Evolutionary conservation across 768 basidiomycete species (phyloP).

Genomic region (Leucocoprinus leucothites): DNA sequence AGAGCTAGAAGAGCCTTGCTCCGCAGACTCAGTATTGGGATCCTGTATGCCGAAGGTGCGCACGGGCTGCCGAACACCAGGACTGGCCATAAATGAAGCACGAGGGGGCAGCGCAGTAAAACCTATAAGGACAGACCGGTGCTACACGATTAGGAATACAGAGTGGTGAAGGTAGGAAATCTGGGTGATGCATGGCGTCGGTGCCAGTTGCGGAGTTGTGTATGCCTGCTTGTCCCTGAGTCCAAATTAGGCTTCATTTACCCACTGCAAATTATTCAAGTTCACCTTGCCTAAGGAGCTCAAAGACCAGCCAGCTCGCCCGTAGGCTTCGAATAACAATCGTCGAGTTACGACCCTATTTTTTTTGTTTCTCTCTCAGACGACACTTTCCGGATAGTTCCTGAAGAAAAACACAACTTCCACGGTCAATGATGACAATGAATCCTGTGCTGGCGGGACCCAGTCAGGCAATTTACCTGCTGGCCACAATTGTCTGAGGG

Average conservation of each 20-base stretch:
- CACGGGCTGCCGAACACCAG: slow-evolving; percentile 10
- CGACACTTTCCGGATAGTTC: too few species aligned
- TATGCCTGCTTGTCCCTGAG: not conserved
- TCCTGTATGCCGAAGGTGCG: slow-evolving; percentile 17
- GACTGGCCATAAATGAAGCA: slow-evolving; percentile 13
- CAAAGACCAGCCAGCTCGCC: too few species aligned
- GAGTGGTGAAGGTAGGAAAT: not conserved
- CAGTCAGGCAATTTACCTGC: not conserved
- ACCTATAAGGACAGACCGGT: slow-evolving; percentile 1
- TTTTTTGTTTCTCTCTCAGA: too few species aligned
- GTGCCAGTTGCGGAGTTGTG: slow-evolving; percentile 8
- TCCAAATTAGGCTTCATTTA: not conserved
- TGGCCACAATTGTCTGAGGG: not conserved
- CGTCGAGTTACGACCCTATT: too few species aligned
- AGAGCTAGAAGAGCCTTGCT: slow-evolving; percentile 4
- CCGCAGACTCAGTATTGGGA: slow-evolving; percentile 2
- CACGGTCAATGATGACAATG: too few species aligned
- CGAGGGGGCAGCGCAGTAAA: not conserved
- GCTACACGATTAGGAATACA: not conserved
- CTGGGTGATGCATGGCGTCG: slow-evolving; percentile 1
- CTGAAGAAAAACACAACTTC: too few species aligned
- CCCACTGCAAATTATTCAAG: not conserved
- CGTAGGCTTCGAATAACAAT: too few species aligned
- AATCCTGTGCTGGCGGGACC: not conserved
- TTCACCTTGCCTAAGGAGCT: not conserved